Base-by-base conservation (phyloP, 1,284 basidiomycete genomes). In the Ustilago tritici region DNA sequence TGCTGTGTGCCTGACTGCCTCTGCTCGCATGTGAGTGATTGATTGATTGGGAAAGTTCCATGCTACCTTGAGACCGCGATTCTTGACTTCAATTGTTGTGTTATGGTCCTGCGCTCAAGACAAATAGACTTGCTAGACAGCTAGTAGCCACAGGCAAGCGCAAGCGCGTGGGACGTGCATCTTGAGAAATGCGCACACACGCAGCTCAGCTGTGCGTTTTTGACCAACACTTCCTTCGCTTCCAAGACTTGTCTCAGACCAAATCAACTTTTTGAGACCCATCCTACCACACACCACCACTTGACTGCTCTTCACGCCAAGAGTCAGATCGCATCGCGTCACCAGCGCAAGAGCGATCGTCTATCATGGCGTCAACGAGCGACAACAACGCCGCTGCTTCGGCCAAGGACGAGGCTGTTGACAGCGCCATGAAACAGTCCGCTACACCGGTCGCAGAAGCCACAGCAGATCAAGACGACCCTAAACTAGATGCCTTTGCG, bases 171-270 rank as follows among this genome's bases (percentile, higher is more conserved):
- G 58, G 54, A 53, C 58, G 62, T 61, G 68, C 61, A 47, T 55
- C 28, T 38, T 17, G 6, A 38, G 19, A 38, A 40, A 38, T 53
- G 38, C 61, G 49, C 66, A 49, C 46, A 56, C 52, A 41, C 47
- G 28, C 57, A 59, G 62, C 38, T 63, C 35, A 50, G 54, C 53
- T 35, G 53, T 43, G 61, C 43, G 32, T 56, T 56, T 56, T 28
- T 15, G 34, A 71, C 69, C 69, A 71, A 71, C 69, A 66, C 64
- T 55, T 52, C 17, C 17, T 17, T 53, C 36, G 11, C 36, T 46
- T 46, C 43, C 7, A 19, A 46, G 7, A 19, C 2, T 56, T 40
- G 47, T 59, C 34, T 36, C 15, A 11, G 23, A 28, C 28, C 57
- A 49, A 19, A 19, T 23, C 23, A 28, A 34, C 32, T 17, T 49